phyloP scores from a whole-genome alignment of 208 protist species.

The Porcisia hertigi region DNA sequence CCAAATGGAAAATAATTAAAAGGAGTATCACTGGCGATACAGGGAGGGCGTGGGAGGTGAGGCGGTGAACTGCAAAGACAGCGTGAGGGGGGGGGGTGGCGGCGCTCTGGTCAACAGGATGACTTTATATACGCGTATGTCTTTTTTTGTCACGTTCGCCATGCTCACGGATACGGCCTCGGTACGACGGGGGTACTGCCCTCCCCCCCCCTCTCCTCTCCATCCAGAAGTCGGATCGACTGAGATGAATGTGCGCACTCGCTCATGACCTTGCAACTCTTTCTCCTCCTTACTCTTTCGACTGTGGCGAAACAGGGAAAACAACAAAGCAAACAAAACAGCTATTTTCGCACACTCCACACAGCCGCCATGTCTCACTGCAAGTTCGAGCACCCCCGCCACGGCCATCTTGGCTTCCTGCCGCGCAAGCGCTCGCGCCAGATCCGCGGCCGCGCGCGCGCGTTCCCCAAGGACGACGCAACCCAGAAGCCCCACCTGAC shows the following conservation, averaged over 20 bases:
- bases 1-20: not conserved
- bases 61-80: not conserved
- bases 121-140: not conserved
- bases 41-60: not conserved
- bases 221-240: not conserved
- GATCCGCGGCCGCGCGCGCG: slow-evolving; percentile 92
- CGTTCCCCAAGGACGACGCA: slow-evolving; percentile 97
- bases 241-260: not conserved
- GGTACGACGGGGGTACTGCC: no score
- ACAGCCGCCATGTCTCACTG: slow-evolving; percentile 86
- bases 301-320: not conserved
- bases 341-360: not conserved
- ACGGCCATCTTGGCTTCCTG: slow-evolving; percentile 98
- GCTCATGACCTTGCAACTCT: not conserved
- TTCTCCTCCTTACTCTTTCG: not conserved
- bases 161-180: no score
- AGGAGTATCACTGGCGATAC: not conserved
- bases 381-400: slow-evolving; percentile 98
- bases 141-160: not conserved
- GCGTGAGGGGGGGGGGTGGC: not conserved
- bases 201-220: not conserved
- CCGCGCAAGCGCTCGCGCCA: slow-evolving; percentile 96
- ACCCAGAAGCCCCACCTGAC: slow-evolving; percentile 96
- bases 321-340: not conserved
- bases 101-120: not conserved